Conservation (phyloP, 2,329 filamentous ascomycete species). For the Hymenoscyphus albidus region DNA sequence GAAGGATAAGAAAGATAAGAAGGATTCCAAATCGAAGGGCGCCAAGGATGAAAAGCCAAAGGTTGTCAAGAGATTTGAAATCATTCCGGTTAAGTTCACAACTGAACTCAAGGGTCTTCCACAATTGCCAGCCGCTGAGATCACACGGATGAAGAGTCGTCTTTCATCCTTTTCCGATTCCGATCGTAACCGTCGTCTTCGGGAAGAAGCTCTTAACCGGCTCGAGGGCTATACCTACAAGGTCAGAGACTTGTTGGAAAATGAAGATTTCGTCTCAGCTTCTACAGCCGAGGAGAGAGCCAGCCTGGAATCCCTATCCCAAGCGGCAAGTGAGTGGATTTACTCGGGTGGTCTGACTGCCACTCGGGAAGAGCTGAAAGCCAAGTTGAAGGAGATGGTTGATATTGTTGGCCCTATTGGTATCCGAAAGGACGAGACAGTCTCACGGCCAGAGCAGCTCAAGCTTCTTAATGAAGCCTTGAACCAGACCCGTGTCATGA, state of each 20-base stretch:
- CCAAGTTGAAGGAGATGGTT: conserved; percentile 72
- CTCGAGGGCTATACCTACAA: conserved; percentile 94
- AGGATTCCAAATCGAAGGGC: conserved; percentile 18
- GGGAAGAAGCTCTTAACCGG: conserved; percentile 86
- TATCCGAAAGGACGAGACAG: conserved; percentile 68
- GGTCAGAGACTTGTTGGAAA: conserved; percentile 75
- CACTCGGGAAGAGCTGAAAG: conserved; percentile 67
- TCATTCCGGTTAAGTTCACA: conserved; percentile 33
- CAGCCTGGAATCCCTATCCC: conserved; percentile 63
- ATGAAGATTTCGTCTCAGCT: conserved; percentile 66
- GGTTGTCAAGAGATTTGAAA: conserved; percentile 31
- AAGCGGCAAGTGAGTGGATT: conserved; percentile 79
- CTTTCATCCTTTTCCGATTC: conserved; percentile 82
- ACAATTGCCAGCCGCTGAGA: conserved; percentile 28
- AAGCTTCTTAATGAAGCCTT: conserved; percentile 66
- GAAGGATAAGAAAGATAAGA: not conserved
- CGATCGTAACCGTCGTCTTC: conserved; percentile 69
- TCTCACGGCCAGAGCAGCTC: conserved; percentile 67
- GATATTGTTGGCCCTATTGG: conserved; percentile 74
- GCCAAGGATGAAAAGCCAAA: conserved; percentile 23
- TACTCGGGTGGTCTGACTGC: conserved; percentile 81
- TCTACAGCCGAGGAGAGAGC: conserved; percentile 67
- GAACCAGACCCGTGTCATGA: conserved; percentile 65
- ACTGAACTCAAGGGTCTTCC: conserved; percentile 29
- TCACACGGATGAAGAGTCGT: conserved; percentile 48